Base-by-base conservation (phyloP, 106 monocot genomes). In the Alisma plantagoaquatica region DNA sequence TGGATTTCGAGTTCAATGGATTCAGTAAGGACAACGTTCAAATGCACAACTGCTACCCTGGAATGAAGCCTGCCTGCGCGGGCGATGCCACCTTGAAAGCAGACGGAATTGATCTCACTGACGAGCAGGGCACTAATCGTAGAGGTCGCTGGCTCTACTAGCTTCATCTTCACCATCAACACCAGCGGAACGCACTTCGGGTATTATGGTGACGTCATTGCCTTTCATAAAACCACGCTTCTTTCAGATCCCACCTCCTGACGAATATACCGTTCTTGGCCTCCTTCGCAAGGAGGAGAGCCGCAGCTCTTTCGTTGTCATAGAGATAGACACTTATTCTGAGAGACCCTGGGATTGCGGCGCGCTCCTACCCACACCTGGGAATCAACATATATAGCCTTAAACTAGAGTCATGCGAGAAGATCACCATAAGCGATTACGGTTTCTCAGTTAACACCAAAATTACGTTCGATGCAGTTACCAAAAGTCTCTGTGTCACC, bases 261-360 rank as follows among this genome's bases (percentile, higher is more conserved):
- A n/a, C n/a, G n/a, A n/a, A n/a, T n/a, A n/a, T n/a, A n/a, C n/a
- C n/a, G n/a, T n/a, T n/a, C n/a, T n/a, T n/a, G n/a, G n/a, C n/a
- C n/a, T n/a, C n/a, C n/a, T n/a, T n/a, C n/a, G n/a, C n/a, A n/a
- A n/a, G n/a, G n/a, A n/a, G n/a, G n/a, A n/a, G n/a, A n/a, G n/a
- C n/a, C n/a, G n/a, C 35, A 38, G 35, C 35, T 7, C 9, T 14
- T 38, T 71, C 10, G 74, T 86, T 3, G 86, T 81, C 11, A 66
- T 86, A 14, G 86, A 86, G 49, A 75, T 87, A 30, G 87, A 87
- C 31, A 78, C 64, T 23, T 78, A 54, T 43, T 8, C 11, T 57
- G 72, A 88, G 32, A 18, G 10, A 1, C 14, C 5, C 14, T 81
- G 77, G 74, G 87, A 87, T 31, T 68, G 74, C 0, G 38, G 29